Conservation (phyloP, 2,329 filamentous ascomycete genomes). For the Taxawa tesnikishii region DNA sequence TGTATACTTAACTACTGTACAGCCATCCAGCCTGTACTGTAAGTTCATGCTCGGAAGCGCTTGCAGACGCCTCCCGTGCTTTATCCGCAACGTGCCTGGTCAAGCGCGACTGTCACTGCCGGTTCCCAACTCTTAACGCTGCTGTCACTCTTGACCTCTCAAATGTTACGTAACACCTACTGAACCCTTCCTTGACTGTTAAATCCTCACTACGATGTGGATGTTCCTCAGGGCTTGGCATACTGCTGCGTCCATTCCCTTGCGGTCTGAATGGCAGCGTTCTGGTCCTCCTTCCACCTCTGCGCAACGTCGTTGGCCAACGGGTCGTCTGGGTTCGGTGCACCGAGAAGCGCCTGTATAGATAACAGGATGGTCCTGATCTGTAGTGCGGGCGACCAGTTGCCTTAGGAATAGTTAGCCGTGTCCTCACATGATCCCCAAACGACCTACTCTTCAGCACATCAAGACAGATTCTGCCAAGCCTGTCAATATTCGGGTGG, state of each 20-base stretch:
- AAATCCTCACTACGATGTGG: no score
- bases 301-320: conserved; percentile 95
- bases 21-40: background rate
- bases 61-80: conserved; percentile 4
- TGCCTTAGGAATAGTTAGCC: conserved; percentile 47
- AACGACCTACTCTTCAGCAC: conserved; percentile 71
- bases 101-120: conserved; percentile 8
- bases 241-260: conserved; percentile 84
- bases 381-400: conserved; percentile 96
- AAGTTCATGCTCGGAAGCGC: background rate
- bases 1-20: background rate
- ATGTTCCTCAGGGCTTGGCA: conserved; percentile 39
- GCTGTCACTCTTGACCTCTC: background rate
- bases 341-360: conserved; percentile 90
- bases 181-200: no score
- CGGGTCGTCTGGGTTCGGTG: conserved; percentile 96
- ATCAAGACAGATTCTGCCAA: conserved; percentile 92
- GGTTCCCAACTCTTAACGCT: no score
- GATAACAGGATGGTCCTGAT: conserved; percentile 98
- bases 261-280: conserved; percentile 81
- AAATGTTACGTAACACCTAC: background rate
- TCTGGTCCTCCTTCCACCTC: conserved; percentile 94
- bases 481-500: conserved; percentile 96
- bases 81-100: conserved; percentile 5
- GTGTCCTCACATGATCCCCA: background rate